Evolutionary conservation across 768 basidiomycete genomes (phyloP), one percentile per base, ranked within the genome.

Genomic region (Hydnum rufescens): DNA sequence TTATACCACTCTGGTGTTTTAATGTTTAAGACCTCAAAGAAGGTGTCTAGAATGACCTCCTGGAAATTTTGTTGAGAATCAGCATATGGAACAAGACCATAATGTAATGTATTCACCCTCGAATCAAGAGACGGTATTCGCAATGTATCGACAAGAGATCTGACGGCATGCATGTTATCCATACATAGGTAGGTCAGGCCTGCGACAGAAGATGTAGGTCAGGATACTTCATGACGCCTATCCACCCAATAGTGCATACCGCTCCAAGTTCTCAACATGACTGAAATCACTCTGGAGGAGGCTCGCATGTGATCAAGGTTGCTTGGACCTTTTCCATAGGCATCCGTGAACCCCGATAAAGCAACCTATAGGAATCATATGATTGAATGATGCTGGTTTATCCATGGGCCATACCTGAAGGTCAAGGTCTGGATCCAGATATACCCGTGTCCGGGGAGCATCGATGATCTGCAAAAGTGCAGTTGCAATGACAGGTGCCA

Each of bases 171-270:
- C 71, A 83, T 82, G 58, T 86, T 77, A 61, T 90, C 75, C 75
- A 90, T 78, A 64, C 88, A 93, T 59, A 93, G 80, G 63, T 93
- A 96, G 74, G 96, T 79, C 25, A 97, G 62, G 6, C 93, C 93
- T 70, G 54, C 5, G 2, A 5, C 39, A 30, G 25, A 58, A 19
- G 53, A 53, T 4, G 26, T 53, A 6, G 47, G 42, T 47, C 22
- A 47, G 25, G 32, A 42, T 16, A 32, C 19, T 29, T 52, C 18
- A 52, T 47, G 34, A 5, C 23, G 16, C 25, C 19, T 39, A 39
- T 39, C 34, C 8, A 19, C 25, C 13, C 8, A 16, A 43, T 4
- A 5, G 18, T 25, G 67, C 81, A 52, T 60, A 93, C 92, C 93
- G 59, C 87, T 82, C 90, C 92, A 99, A 8, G 84, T 88, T 50